Evolutionary conservation across 768 basidiomycete species (phyloP), one percentile per base, ranked within the genome.

Genomic region (Russula ochroleuca): DNA sequence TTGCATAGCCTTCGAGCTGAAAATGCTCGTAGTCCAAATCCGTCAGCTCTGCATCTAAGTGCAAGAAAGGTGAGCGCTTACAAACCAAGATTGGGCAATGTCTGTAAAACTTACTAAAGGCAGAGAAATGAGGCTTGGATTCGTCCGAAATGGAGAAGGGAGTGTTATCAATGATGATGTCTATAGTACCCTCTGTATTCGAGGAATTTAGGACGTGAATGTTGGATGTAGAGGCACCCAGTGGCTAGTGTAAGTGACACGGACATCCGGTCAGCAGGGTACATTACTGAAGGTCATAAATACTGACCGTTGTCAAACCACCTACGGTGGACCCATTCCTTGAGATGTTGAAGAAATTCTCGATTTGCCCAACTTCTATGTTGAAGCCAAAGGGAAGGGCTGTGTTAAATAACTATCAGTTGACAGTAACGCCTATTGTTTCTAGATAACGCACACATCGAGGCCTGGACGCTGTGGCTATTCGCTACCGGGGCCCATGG

Each of bases 301-400:
- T 6, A 59, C 70, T 10, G 70, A 86, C 86, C 64, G 85, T 88
- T 21, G 80, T 78, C 56, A 90, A 77, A 11, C 80, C 81, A 21
- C 84, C 86, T 3, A 88, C 81, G 28, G 75, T 72, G 8, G 72
- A 73, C 31, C 80, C 79, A 66, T 84, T 80, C 68, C 77, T 79
- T 25, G 81, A 75, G 66, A 90, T 84, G 25, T 79, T 81, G 69
- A 90, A 88, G 37, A 78, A 73, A 68, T 90, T 90, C 70, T 81
- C 75, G 37, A 90, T 88, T 63, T 86, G 72, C 33, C 76, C 79
- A 57, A 90, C 82, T 1, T 75, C 74, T 19, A 88, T 9, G 31
- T 74, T 74, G 72, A 90, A 90, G 11, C 88, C 88, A 64, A 90
- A 90, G 37, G 88, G 88, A 41, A 90, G 74, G 66, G 80, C 86